Base-by-base conservation (phyloP, 2,329 filamentous ascomycete species). In the Aspergillus nomiae region DNA sequence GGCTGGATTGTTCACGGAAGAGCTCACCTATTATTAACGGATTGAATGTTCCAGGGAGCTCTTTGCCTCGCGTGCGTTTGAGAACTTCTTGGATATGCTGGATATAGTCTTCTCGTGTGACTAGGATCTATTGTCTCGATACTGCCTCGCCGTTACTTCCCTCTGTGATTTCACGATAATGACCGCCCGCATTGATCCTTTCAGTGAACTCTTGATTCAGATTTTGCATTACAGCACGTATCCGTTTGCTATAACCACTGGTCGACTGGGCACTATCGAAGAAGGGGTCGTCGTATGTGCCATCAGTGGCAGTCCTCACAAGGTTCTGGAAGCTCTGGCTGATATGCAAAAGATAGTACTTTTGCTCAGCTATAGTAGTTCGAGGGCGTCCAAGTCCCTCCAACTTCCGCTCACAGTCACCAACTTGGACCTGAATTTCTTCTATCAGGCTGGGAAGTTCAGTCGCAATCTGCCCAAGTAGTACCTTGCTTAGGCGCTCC, bases 11-110 rank as follows among this genome's bases (percentile, higher is more conserved):
- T 51, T 88, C 82, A 24, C 76, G 76, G 70, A 91, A 91, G 0
- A 91, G 72, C 24, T 89, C 84, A 0, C 78, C 77, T 0, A 90
- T 81, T 11, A 90, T 76, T 58, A 86, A 71, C 0, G 87, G 84
- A 63, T 88, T 88, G 72, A 87, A 89, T 0, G 80, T 85, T 0
- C 88, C 86, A 0, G 86, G 85, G 0, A 91, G 74, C 69, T 91
- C 89, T 8, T 82, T 75, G 0, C 83, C 84, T 28, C 86, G 78
- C 5, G 74, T 81, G 41, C 76, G 76, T 30, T 72, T 65, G 58
- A 86, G 73, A 3, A 80, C 73, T 0, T 72, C 63, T 46, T 76
- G 59, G 4, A 83, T 78, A 65, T 82, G 77, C 0, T 71, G 51
- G 4, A 86, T 71, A 50, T 78, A 83, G 8, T 80, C 71, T 12